A percentile compares a stretch with the other conserved stretches of the same genome.
phyloP scores from a whole-genome alignment of 352 stramenopile species.

The Albugo laibachii region DNA sequence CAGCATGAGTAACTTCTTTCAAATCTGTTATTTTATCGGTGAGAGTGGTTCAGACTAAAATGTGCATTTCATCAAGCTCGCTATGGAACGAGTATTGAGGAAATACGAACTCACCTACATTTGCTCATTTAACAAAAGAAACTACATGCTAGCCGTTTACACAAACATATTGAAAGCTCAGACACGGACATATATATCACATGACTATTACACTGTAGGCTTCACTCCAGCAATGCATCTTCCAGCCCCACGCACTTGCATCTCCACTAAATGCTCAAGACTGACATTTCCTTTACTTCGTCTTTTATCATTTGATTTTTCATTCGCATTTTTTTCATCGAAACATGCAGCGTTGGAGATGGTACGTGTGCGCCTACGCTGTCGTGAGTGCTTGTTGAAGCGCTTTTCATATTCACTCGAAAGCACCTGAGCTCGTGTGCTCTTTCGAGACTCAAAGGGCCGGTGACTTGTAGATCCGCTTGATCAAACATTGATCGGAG shows the following conservation, averaged over 20 bases:
- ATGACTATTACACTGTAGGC: too few relatives aligned
- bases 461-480: conserved; percentile 44
- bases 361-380: conserved; percentile 40
- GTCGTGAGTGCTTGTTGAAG: conserved; percentile 47
- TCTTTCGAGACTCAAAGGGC: conserved; percentile 58
- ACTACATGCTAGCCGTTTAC: too few relatives aligned
- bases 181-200: too few relatives aligned
- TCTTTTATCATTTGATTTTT: not conserved
- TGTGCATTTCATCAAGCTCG: too few relatives aligned
- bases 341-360: conserved; percentile 34
- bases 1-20: too few relatives aligned
- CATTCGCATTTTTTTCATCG: conserved; percentile 2
- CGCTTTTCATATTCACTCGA: conserved; percentile 76
- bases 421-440: conserved; percentile 74
- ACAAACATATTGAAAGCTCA: too few relatives aligned
- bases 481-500: conserved; percentile 84
- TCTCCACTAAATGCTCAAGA: conserved; percentile 66
- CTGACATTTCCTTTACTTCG: conserved; percentile 48
- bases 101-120: too few relatives aligned
- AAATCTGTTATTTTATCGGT: too few relatives aligned
- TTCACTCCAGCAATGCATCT: conserved; percentile 12
- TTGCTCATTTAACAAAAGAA: too few relatives aligned
- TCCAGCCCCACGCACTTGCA: conserved; percentile 57
- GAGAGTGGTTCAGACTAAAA: too few relatives aligned
- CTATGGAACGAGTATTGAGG: too few relatives aligned